Conservation (phyloP, 345 rosid genomes). For the Firmiana major region DNA sequence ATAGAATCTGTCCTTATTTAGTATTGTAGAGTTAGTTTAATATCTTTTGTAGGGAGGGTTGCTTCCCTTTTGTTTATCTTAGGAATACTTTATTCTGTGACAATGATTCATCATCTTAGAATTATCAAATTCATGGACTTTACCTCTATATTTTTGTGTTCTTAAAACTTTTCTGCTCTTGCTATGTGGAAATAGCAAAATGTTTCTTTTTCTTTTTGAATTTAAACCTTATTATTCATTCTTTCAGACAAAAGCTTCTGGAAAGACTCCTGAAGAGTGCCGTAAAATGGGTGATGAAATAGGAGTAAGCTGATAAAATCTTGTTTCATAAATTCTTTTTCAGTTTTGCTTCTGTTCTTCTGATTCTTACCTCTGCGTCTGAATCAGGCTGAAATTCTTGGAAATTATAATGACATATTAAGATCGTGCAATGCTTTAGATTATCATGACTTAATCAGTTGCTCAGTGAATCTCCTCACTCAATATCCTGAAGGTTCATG, state of each 20-base stretch:
- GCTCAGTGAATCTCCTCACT: conserved; percentile 68
- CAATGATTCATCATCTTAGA: not conserved
- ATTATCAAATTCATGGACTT: not conserved
- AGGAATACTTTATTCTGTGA: not conserved
- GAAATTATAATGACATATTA: conserved; percentile 61
- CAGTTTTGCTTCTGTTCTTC: conserved; percentile 18
- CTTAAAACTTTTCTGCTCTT: not conserved
- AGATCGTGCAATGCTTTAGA: conserved; percentile 84
- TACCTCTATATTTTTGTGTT: not conserved
- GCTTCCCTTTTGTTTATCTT: not conserved
- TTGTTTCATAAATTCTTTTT: conserved; percentile 20
- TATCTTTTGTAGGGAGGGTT: not conserved
- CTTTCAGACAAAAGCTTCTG: conserved; percentile 88
- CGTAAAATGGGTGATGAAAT: conserved; percentile 57
- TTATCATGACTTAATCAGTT: conserved; percentile 87
- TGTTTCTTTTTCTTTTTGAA: not conserved
- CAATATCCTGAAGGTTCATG: conserved; percentile 73
- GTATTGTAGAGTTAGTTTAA: not conserved
- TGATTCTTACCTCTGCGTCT: conserved; percentile 28
- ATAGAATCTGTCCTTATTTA: not conserved
- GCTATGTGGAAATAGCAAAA: not conserved
- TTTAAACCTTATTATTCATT: conserved; percentile 12
- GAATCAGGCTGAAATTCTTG: conserved; percentile 74
- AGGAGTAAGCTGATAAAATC: conserved; percentile 56
- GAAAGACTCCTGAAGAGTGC: conserved; percentile 63